A percentile compares a stretch with the other conserved stretches of the same genome.
Conservation (phyloP, 2,329 filamentous ascomycete genomes). For the Golovinomyces cichoracearum region DNA sequence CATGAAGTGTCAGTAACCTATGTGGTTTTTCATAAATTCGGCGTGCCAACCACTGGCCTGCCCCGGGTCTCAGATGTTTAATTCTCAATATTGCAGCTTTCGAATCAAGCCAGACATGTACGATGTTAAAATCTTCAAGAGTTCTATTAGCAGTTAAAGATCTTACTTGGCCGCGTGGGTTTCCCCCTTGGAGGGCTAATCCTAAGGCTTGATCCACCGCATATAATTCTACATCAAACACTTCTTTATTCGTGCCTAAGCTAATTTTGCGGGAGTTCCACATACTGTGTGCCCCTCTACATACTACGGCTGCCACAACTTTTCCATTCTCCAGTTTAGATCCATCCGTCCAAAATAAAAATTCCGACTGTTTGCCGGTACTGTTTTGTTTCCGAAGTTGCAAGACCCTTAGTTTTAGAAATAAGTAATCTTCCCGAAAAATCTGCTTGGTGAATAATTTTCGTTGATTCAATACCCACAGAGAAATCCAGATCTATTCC, state of each 20-base stretch:
- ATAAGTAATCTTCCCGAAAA: neutral
- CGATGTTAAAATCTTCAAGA: neutral
- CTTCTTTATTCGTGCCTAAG: neutral
- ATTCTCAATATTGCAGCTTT: neutral
- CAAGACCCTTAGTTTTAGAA: neutral
- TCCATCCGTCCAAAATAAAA: neutral
- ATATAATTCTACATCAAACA: neutral
- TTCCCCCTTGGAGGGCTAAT: neutral
- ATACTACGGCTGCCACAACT: neutral
- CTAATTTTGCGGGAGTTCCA: neutral
- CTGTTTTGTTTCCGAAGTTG: neutral
- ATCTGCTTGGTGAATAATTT: neutral
- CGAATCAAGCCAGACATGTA: conserved; percentile 1
- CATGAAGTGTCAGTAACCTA: neutral
- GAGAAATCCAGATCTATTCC: neutral
- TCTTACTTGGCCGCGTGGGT: neutral
- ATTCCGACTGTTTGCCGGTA: neutral
- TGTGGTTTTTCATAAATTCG: neutral
- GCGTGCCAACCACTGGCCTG: neutral
- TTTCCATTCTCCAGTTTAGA: neutral
- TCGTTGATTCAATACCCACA: neutral
- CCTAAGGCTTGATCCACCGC: neutral
- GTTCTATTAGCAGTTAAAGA: neutral
- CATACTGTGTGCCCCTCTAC: too few species aligned
- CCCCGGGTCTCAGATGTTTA: neutral